Percentiles rank a stretch among this genome's conserved stretches.
phyloP scores from a whole-genome alignment of 768 basidiomycete species.

The Boletus rufocinnamomeus region DNA sequence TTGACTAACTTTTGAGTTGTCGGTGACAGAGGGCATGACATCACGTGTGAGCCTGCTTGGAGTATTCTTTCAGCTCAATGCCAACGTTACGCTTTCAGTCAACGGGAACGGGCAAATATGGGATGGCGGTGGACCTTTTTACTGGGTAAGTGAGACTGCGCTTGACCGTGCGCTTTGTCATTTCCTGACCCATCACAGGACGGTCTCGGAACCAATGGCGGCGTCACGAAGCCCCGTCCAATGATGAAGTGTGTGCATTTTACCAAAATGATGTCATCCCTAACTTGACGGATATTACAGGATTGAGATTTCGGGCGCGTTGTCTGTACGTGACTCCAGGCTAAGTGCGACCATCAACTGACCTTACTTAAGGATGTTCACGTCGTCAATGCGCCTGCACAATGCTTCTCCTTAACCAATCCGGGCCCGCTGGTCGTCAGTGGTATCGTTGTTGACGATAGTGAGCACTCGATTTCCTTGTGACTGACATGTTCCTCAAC shows the following conservation, averaged over 20 bases:
- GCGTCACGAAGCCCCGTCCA: slow-evolving; percentile 31
- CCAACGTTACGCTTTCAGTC: slow-evolving; percentile 7
- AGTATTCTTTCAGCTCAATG: background rate
- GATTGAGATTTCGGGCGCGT: slow-evolving; percentile 42
- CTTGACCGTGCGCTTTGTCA: background rate
- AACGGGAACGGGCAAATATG: slow-evolving; percentile 45
- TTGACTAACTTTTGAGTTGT: background rate
- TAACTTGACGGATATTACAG: slow-evolving; percentile 19
- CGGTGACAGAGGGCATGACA: slow-evolving; percentile 41
- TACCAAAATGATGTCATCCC: background rate
- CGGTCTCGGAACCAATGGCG: slow-evolving; percentile 22
- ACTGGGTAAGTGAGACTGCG: slow-evolving; percentile 37
- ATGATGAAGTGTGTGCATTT: slow-evolving; percentile 40
- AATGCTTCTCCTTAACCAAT: slow-evolving; percentile 36
- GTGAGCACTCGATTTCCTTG: slow-evolving; percentile 34
- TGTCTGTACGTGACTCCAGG: slow-evolving; percentile 29
- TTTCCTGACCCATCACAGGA: slow-evolving; percentile 19
- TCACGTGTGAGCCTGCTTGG: slow-evolving; percentile 44
- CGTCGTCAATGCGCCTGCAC: slow-evolving; percentile 42
- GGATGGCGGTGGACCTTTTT: slow-evolving; percentile 44
- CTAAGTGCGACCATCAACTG: background rate
- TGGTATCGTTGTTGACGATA: slow-evolving; percentile 55
- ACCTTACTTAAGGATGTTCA: slow-evolving; percentile 32
- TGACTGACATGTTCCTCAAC: background rate
- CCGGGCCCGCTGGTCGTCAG: slow-evolving; percentile 42